Evolutionary conservation across 176 grass and related monocot species (phyloP), one percentile per base, ranked within the genome.

Genomic region (Poa annua): DNA sequence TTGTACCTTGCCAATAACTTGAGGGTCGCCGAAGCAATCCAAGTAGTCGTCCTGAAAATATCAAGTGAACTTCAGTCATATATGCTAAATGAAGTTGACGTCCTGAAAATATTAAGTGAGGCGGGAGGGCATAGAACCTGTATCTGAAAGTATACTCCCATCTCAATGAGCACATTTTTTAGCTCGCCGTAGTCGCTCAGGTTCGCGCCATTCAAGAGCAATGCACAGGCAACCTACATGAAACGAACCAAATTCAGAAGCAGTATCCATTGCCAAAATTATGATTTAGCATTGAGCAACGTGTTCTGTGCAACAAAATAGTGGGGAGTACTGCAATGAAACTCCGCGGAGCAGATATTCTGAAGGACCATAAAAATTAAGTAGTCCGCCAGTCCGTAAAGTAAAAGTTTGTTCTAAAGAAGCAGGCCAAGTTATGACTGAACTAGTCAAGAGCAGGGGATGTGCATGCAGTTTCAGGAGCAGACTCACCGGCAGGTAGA

Each of bases 1-100:
- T 13, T 80, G 8, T 82, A 94, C 88, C 88, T 94, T 94, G 84
- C 92, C 92, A 74, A 90, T 94, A 10, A 91, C 92, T 91, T 88
- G 62, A 86, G 92, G 86, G 45, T 94, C 88, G 54, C 92, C 92
- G 73, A 91, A 94, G 63, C 92, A 94, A 84, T 94, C 92, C 15
- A 91, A 25, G 78, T 88, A 94, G 81, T 94, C 88, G 84, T 94
- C 92, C 92, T 94, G 60, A 71, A 74, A 86, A n/a, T 29, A 9
- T 29, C n/a, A 34, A 48, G 13, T 45, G 19, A 16, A 5, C 57
- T 48, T 64, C 22, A 44, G 12, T 41, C 53, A 78, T 53, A 25
- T 22, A 72, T 53, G 16, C 0, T 54, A 47, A 3, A 55, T 50
- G 39, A 54, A 67, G 13, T 54, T 19, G 19, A 36, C 9, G 14